Evolutionary conservation across 768 basidiomycete species (phyloP), one percentile per base, ranked within the genome.

Genomic region (Phlebiopsis gigantea): DNA sequence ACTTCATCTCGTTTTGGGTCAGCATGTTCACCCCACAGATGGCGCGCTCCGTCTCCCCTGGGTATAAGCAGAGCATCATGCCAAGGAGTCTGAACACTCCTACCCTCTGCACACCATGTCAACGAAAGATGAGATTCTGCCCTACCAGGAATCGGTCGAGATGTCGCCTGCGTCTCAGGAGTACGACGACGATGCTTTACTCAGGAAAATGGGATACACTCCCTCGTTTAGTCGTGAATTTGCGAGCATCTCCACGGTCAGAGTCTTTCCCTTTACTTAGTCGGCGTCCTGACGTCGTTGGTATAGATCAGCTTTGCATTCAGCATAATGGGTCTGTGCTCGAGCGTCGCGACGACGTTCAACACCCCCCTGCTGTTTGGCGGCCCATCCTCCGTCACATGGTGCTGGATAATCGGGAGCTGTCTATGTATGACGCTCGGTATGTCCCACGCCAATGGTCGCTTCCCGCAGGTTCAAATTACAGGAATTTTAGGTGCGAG

Each of bases 141-240:
- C n/a, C n/a, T n/a, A n/a, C n/a, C n/a, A n/a, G n/a, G n/a, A n/a
- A n/a, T n/a, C n/a, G n/a, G n/a, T n/a, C n/a, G n/a, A n/a, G n/a
- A n/a, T n/a, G n/a, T n/a, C n/a, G n/a, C n/a, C n/a, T n/a, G n/a
- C n/a, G n/a, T n/a, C n/a, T n/a, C n/a, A n/a, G n/a, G n/a, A n/a
- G n/a, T n/a, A n/a, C 17, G 81, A 81, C 49, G 86, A 88, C 65
- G 84, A 87, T 70, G 77, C 73, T 65, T 79, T 82, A 64, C 76
- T 88, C 34, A 75, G 83, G 51, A 82, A 79, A 14, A 66, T 87
- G 62, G 87, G 87, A 14, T 88, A 88, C 65, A 80, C 83, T 63
- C 85, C 85, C 41, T 88, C 86, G 10, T 92, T 93, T 75, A 84
- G 82, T 68, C 79, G 91, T 57, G 91, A 93, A 74, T 93, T 93